Conservation (phyloP, 2,329 filamentous ascomycete species). For the Fusarium brevicatenulatum region DNA sequence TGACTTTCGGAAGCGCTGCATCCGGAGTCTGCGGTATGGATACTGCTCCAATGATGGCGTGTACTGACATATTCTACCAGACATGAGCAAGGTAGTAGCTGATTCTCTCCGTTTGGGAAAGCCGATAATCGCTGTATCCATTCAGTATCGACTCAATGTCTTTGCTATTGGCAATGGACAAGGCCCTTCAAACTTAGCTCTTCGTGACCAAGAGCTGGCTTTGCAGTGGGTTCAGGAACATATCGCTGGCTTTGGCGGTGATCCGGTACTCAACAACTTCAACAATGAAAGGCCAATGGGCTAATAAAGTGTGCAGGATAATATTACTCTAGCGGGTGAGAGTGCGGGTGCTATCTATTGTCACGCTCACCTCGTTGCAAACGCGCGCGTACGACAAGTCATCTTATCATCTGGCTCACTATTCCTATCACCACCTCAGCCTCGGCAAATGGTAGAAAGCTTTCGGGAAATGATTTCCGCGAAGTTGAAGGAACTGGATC, state of each 20-base stretch:
- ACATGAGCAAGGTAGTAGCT: slow-evolving; percentile 45
- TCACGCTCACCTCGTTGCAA: slow-evolving; percentile 55
- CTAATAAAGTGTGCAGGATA: slow-evolving; percentile 36
- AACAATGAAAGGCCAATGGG: rapidly evolving
- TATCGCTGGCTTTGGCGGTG: slow-evolving; percentile 42
- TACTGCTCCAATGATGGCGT: rapidly evolving
- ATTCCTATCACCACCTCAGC: slow-evolving; percentile 55
- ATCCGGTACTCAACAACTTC: slow-evolving; percentile 31
- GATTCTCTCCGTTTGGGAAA: slow-evolving; percentile 46
- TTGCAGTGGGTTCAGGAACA: slow-evolving; percentile 46
- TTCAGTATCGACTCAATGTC: slow-evolving; percentile 43
- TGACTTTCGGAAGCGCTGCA: slow-evolving; percentile 55
- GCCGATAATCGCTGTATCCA: slow-evolving; percentile 30
- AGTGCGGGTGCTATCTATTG: slow-evolving; percentile 58
- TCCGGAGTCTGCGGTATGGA: slow-evolving; percentile 54
- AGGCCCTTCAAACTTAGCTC: slow-evolving; percentile 50
- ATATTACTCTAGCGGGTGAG: slow-evolving; percentile 56
- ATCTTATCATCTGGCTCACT: slow-evolving; percentile 56
- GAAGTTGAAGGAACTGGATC: slow-evolving; percentile 36
- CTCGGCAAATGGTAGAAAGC: neutral
- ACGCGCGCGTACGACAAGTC: slow-evolving; percentile 40
- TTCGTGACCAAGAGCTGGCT: slow-evolving; percentile 49
- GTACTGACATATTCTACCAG: neutral
- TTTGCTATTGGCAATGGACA: slow-evolving; percentile 56
- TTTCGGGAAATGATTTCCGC: neutral